Base-by-base conservation (phyloP, 2,329 filamentous ascomycete genomes). In the Cryoendolithus antarcticus region DNA sequence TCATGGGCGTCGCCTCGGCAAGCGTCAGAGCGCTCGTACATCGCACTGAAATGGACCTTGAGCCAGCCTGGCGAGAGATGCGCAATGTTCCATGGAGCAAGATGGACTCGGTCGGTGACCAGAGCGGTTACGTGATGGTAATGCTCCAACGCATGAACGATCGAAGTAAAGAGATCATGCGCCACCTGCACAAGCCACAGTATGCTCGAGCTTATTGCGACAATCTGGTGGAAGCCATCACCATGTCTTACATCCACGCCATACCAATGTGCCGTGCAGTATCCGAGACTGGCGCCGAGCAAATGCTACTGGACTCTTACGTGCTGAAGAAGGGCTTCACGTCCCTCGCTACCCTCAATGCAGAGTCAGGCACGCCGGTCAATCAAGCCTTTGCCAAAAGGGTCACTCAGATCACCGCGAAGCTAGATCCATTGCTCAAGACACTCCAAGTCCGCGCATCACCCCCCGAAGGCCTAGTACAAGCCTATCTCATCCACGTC, bases 251-350 rank as follows among this genome's bases (percentile, higher is more conserved):
- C 57, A 75, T 95, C 48, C 68, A 71, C 46, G 93, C 82, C 55
- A 81, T 96, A 42, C 85, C 93, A 32, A 82, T 85, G 55, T 94
- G 86, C 62, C 80, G 80, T 49, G 91, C 91, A 1, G 82, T 98
- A 35, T 89, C 86, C 4, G 91, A 96, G 62, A 84, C 86, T 39
- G 91, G 88, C 9, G 91, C 91, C 9, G 89, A 98, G 61, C 91
- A 94, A 76, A 95, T 98, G 86, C 71, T 96, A 13, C 75, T 98
- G 4, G 91, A 98, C 62, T 88, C 89, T 47, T 96, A 96, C 54
- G 83, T 84, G 6, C 68, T 94, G 12, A 88, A 85, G 42, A 86
- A 89, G 54, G 76, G 77, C 1, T 78, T 93, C 43, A 76, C 78
- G 37, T 77, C 75, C 39, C 68, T 94, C 4, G 68, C 86, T 44